Base-by-base conservation (phyloP, 768 basidiomycete species). In the Collybia sordida region DNA sequence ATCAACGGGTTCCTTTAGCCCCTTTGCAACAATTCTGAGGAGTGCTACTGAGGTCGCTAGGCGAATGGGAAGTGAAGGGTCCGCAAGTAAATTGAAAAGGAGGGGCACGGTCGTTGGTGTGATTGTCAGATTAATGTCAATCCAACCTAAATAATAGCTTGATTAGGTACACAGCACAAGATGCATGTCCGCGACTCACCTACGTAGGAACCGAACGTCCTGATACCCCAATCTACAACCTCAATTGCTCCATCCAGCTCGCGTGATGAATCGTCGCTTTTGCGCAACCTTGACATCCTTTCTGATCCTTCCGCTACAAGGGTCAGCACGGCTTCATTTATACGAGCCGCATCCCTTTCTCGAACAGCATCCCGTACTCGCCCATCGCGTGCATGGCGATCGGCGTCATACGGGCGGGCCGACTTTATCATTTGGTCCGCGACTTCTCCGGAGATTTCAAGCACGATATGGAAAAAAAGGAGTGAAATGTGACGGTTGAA, bases 361-460 rank as follows among this genome's bases (percentile, higher is more conserved):
- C 97, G 80, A 24, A 99, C 89, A 17, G 86, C 86, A 66, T 98
- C 95, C 40, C 97, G 75, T 42, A 98, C 86, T 42, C 84, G 82
- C 17, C 74, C 84, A 71, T 99, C 97, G 48, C 93, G 83, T 39
- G 78, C 73, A 62, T 93, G 86, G 42, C 97, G 81, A 42, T 75
- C 81, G 6, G 77, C 71, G 47, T 75, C 84, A 64, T 81, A 93
- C 37, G 82, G 66, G 44, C 95, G 78, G 12, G 94, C 95, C 43
- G 90, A 80, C 69, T 96, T 93, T 60, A 98, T 83, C 54, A 93
- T 83, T 60, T 92, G 89, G 72, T 99, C 97, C 43, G 93, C 93
- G n/a, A 98, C 90, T 68, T 99, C 97, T 11, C 90, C 90, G 0
- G 94, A 95, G 47, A 98, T 95, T 66, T 99, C 97, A 51, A 90